Percentiles rank a stretch among this genome's conserved stretches.
Conservation (phyloP, 495 filamentous ascomycete species). For the Penicillium flavigenum region DNA sequence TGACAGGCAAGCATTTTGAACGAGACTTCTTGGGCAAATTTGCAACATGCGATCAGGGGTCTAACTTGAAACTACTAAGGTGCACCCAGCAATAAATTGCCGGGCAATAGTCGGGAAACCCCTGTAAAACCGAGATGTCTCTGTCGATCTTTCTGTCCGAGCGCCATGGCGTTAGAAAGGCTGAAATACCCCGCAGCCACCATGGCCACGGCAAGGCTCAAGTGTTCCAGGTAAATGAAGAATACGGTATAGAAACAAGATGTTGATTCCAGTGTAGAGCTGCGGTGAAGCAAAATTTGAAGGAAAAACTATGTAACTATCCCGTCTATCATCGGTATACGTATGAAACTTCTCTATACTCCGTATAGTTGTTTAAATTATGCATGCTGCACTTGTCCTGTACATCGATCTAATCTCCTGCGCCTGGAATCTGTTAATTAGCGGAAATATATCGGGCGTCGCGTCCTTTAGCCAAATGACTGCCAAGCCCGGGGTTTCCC, state of each 20-base stretch:
- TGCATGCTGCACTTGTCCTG: background rate
- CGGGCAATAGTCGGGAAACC: conserved; percentile 10
- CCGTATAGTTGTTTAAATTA: background rate
- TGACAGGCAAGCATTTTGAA: conserved; percentile 27
- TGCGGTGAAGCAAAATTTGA: background rate
- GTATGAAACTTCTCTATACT: background rate
- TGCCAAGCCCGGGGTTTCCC: background rate
- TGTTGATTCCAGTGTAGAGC: background rate
- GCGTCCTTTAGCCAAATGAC: background rate
- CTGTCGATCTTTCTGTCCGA: conserved; percentile 16
- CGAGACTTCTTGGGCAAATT: conserved; percentile 27
- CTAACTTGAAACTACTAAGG: conserved; percentile 14
- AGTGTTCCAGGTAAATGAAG: background rate
- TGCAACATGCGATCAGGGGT: conserved; percentile 10
- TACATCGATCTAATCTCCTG: background rate
- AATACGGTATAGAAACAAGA: background rate
- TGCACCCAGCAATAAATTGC: conserved; percentile 7
- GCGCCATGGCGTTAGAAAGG: conserved; percentile 22
- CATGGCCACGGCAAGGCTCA: conserved; percentile 17
- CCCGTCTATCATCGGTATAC: background rate
- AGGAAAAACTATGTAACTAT: background rate
- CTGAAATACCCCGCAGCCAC: conserved; percentile 20
- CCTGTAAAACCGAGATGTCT: conserved; percentile 13
- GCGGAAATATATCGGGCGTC: conserved; percentile 10
- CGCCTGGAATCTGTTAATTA: background rate